These are phyloP conservation scores for Penicillium simplicissimum DNA, from an alignment of 495 filamentous ascomycete species.

Conservation along the genomic window DNA sequence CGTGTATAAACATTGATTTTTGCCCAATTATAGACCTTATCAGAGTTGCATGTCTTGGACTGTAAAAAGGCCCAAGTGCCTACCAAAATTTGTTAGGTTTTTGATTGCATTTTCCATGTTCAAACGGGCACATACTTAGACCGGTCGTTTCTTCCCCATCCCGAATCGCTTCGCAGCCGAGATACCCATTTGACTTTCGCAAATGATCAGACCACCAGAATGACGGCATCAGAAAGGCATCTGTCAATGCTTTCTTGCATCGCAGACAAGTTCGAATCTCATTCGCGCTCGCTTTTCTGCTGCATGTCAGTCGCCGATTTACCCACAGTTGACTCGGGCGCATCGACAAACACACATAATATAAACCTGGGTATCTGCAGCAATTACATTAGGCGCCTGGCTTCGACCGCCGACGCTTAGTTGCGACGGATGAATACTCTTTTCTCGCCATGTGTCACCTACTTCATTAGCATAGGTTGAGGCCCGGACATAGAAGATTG, in stretches of 20 bases:
- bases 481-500: too few relatives aligned
- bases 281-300: not conserved
- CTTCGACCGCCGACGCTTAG: not conserved
- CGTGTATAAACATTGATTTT: slow-evolving; percentile 37
- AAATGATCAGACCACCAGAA: slow-evolving; percentile 10
- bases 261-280: not conserved
- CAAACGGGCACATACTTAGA: slow-evolving; percentile 7
- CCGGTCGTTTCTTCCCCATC: not conserved
- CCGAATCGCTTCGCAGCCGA: slow-evolving; percentile 15
- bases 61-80: slow-evolving; percentile 9
- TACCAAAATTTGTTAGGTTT: not conserved
- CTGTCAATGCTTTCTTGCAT: not conserved
- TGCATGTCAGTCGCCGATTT: not conserved
- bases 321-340: not conserved
- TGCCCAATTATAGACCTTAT: slow-evolving; percentile 29
- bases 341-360: slow-evolving; percentile 3
- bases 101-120: not conserved
- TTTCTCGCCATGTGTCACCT: not conserved
- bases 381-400: not conserved
- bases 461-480: not conserved
- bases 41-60: not conserved
- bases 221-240: slow-evolving; percentile 4
- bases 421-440: not conserved
- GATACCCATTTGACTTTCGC: slow-evolving; percentile 14
- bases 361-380: slow-evolving; percentile 1